These are phyloP conservation scores for Pichia terricola DNA, from an alignment of 1,139 yeast genomes.

Conservation along the genomic window DNA sequence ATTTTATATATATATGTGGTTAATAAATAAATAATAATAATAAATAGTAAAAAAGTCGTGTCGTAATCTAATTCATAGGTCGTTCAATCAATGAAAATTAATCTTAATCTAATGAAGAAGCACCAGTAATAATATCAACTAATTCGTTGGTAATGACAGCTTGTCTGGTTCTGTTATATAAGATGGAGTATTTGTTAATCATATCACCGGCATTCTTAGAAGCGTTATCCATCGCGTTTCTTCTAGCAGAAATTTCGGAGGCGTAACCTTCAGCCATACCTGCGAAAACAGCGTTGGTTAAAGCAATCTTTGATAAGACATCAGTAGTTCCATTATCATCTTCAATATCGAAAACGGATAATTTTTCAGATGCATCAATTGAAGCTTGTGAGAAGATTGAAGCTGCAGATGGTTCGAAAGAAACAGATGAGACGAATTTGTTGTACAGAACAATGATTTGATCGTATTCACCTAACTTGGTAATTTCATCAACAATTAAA, in stretches of 20 bases:
- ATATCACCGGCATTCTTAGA: conserved; percentile 99
- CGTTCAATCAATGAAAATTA: no score
- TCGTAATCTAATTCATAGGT: background rate
- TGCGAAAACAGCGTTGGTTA: conserved; percentile 82
- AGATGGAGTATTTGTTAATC: conserved; percentile 91
- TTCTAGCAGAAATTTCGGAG: conserved; percentile 95
- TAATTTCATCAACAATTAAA: conserved; percentile 77
- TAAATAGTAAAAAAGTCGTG: background rate
- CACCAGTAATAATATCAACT: conserved; percentile 99
- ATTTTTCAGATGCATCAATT: conserved; percentile 80
- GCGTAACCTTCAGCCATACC: conserved; percentile 99
- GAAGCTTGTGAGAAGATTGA: conserved; percentile 62
- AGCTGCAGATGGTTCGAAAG: conserved; percentile 76
- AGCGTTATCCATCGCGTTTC: conserved; percentile 99
- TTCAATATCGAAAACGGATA: conserved; percentile 76
- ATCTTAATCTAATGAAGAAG: conserved; percentile 84
- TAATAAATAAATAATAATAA: no score
- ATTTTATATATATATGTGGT: no score
- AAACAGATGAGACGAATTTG: conserved; percentile 76
- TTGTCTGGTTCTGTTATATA: conserved; percentile 99
- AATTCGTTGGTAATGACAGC: conserved; percentile 99
- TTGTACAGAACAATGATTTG: conserved; percentile 79
- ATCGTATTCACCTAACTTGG: conserved; percentile 59
- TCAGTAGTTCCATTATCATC: conserved; percentile 55
- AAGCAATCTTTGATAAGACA: conserved; percentile 70